Evolutionary conservation across 2,329 filamentous ascomycete species (phyloP).

Genomic region (Diplodia scrobiculata): DNA sequence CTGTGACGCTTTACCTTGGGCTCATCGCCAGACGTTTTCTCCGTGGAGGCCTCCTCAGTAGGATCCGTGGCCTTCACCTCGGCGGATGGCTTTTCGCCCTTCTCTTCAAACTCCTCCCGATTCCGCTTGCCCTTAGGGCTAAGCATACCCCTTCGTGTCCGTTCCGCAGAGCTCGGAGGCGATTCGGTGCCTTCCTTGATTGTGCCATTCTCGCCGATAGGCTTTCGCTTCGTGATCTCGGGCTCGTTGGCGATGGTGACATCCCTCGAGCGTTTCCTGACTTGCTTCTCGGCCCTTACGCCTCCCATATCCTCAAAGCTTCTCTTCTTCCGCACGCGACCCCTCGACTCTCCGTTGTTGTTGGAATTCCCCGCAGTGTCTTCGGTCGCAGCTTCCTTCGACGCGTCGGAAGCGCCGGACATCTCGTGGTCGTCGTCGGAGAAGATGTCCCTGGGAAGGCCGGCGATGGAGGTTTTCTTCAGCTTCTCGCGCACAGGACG

Average conservation of each 20-base stretch:
- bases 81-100: slow-evolving; percentile 28
- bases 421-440: slow-evolving; percentile 31
- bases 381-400: not conserved
- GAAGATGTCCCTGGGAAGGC: slow-evolving; percentile 29
- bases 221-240: slow-evolving; percentile 37
- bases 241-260: slow-evolving; percentile 33
- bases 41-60: not conserved
- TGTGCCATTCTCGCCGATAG: slow-evolving; percentile 40
- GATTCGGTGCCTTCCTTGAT: slow-evolving; percentile 32
- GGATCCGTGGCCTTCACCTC: slow-evolving; percentile 22
- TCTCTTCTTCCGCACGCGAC: slow-evolving; percentile 48
- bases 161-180: slow-evolving; percentile 28
- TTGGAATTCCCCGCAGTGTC: not conserved
- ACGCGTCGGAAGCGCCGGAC: slow-evolving; percentile 32
- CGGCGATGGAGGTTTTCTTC: slow-evolving; percentile 62
- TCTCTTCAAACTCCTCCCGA: slow-evolving; percentile 38
- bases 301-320: slow-evolving; percentile 51
- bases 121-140: slow-evolving; percentile 56
- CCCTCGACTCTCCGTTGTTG: slow-evolving; percentile 11
- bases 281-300: slow-evolving; percentile 46
- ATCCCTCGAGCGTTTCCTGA: slow-evolving; percentile 53
- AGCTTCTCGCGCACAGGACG: slow-evolving; percentile 63
- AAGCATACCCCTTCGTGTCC: slow-evolving; percentile 33
- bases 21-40: slow-evolving; percentile 36
- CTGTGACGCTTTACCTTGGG: slow-evolving; percentile 44